Percentiles rank a stretch among this genome's conserved stretches.
Conservation (phyloP, 768 basidiomycete species). For the Agrocybe praecox region DNA sequence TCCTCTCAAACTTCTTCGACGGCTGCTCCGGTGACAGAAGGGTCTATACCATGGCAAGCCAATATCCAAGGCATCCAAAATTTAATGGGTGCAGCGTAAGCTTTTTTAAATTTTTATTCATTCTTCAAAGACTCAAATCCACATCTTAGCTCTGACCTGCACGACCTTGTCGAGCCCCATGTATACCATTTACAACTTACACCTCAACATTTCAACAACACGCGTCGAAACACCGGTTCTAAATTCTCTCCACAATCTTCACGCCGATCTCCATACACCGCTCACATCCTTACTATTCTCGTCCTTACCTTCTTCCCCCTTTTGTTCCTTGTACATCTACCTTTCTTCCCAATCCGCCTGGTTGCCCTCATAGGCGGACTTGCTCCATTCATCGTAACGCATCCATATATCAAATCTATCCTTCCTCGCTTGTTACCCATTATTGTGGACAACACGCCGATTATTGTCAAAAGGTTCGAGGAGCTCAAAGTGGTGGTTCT, state of each 20-base stretch:
- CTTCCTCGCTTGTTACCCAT: slow-evolving; percentile 25
- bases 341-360: slow-evolving; percentile 49
- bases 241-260: neutral
- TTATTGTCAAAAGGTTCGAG: slow-evolving; percentile 4
- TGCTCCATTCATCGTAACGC: slow-evolving; percentile 51
- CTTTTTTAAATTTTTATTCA: slow-evolving; percentile 1
- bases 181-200: slow-evolving; percentile 52
- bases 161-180: slow-evolving; percentile 56
- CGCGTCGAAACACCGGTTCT: neutral
- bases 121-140: neutral
- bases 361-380: slow-evolving; percentile 52
- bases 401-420: slow-evolving; percentile 44
- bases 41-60: slow-evolving; percentile 78
- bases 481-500: neutral
- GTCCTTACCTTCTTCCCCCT: slow-evolving; percentile 53
- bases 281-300: slow-evolving; percentile 52
- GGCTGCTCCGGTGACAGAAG: slow-evolving; percentile 50
- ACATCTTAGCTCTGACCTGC: slow-evolving; percentile 55
- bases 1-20: slow-evolving; percentile 27
- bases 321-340: slow-evolving; percentile 44
- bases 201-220: slow-evolving; percentile 34
- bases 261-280: slow-evolving; percentile 48
- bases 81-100: slow-evolving; percentile 83
- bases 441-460: slow-evolving; percentile 3
- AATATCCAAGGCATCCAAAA: slow-evolving; percentile 92